Base-by-base conservation (phyloP, 345 rosid genomes). In the Eutrema japonicum region DNA sequence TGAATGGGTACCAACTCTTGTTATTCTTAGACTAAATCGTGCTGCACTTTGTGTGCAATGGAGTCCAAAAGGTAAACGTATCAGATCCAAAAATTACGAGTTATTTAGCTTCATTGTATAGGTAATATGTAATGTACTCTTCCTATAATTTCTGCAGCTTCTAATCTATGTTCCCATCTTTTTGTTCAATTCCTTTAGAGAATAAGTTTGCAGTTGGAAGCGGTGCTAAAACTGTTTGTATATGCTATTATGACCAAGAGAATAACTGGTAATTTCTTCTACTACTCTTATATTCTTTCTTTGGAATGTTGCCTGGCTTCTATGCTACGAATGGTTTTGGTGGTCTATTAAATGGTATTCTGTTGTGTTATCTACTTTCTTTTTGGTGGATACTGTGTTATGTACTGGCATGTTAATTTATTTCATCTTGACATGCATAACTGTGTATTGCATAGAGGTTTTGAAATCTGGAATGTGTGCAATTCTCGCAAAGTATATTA, bases 141-240 rank as follows among this genome's bases (percentile, higher is more conserved):
- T 32, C 43, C 7, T 41, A 40, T 27, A 16, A 8, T 45, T 18
- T 64, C n/a, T 51, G 18, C 50, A 36, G 13, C 46, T 67, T 66
- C 77, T 72, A 36, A 73, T 66, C 16, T 43, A 1, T 8, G 18
- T 27, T 49, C 4, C 16, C 56, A 57, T 48, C 3, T 64, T 66
- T 77, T 69, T 62, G 47, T 58, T 49, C 37, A 52, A 71, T 68
- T n/a, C 48, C 69, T 9, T 45, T 83, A 95, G 99, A 87, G 77
- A 95, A 95, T 87, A 90, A 95, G 79, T 92, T 95, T 81, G 98
- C 99, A 74, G 97, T 95, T 72, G 99, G 99, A 68, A 95, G 98
- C 79, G 98, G 99, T 32, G 98, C 99, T 67, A 95, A 95, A 83
- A 95, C 92, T 70, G 92, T 92, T 66, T 95, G 98, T 79, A 80